Conservation (phyloP, 768 basidiomycete genomes). For the Pleurotus eryngii region DNA sequence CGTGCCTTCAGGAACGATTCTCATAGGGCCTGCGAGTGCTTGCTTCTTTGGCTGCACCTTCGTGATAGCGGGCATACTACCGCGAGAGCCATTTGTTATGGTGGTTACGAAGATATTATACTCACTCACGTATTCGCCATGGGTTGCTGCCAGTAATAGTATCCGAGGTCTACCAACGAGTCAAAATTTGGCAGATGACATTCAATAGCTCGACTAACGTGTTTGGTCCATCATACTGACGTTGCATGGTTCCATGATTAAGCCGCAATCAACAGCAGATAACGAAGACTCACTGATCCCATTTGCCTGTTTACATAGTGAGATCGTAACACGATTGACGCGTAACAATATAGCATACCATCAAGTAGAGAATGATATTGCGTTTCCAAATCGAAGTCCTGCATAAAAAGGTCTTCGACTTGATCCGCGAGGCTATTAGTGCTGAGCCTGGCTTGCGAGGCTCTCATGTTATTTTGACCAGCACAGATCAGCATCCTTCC, state of each 20-base stretch:
- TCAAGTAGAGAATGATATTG: slow-evolving; percentile 58
- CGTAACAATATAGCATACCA: slow-evolving; percentile 29
- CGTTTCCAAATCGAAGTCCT: slow-evolving; percentile 58
- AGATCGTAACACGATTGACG: not conserved
- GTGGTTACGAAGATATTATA: not conserved
- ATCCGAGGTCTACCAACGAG: slow-evolving; percentile 43
- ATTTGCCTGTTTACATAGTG: slow-evolving; percentile 42
- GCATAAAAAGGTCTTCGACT: slow-evolving; percentile 54
- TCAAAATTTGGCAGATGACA: not conserved
- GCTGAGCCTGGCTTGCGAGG: slow-evolving; percentile 60
- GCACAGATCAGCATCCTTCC: slow-evolving; percentile 56
- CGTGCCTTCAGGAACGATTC: slow-evolving; percentile 59
- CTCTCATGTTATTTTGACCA: slow-evolving; percentile 57
- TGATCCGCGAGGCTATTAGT: slow-evolving; percentile 55
- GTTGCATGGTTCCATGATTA: not conserved
- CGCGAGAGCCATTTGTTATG: not conserved
- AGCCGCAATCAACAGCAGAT: not conserved
- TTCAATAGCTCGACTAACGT: slow-evolving; percentile 26
- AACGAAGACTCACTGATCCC: slow-evolving; percentile 49
- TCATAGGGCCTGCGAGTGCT: slow-evolving; percentile 59
- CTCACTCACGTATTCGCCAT: slow-evolving; percentile 52
- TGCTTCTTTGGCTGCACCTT: slow-evolving; percentile 53
- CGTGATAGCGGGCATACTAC: slow-evolving; percentile 50
- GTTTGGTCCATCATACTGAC: slow-evolving; percentile 70
- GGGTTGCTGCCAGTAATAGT: slow-evolving; percentile 72